Percentiles rank a stretch among this genome's conserved stretches.
These are phyloP conservation scores for Botryotinia narcissicola DNA, from an alignment of 2,329 filamentous ascomycete genomes.

Conservation along the genomic window DNA sequence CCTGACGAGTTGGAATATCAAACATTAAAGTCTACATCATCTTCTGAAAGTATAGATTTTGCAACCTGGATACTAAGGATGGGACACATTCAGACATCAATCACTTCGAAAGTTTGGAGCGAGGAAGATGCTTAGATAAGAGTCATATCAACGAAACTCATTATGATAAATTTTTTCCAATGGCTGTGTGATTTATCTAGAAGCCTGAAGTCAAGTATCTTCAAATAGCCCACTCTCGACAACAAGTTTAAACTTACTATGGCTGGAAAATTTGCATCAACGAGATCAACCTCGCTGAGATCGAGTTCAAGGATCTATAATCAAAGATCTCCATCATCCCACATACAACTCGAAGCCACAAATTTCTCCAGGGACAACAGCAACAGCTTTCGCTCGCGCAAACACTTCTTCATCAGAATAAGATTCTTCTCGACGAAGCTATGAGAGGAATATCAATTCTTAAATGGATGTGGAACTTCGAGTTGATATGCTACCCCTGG, in stretches of 20 bases:
- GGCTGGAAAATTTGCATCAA: too few relatives aligned
- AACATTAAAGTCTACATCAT: neutral
- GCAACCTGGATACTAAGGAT: neutral
- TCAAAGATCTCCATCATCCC: too few relatives aligned
- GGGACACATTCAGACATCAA: neutral
- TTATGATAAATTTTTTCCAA: neutral
- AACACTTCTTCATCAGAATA: neutral
- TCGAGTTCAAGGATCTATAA: too few relatives aligned
- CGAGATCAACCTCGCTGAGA: too few relatives aligned
- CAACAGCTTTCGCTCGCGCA: neutral
- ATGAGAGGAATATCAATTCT: neutral
- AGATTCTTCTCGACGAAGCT: neutral
- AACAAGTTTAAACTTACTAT: too few relatives aligned
- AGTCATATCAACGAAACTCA: rapidly evolving
- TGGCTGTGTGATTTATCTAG: rapidly evolving
- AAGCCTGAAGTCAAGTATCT: neutral
- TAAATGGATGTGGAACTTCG: neutral
- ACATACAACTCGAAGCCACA: neutral
- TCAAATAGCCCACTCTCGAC: neutral
- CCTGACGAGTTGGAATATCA: neutral
- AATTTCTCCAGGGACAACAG: neutral
- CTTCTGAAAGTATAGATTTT: neutral
- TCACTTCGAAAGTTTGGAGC: neutral
- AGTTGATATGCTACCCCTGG: neutral
- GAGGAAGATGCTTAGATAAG: rapidly evolving